Conservation (phyloP, 495 filamentous ascomycete species). For the Daldinia decipiens region DNA sequence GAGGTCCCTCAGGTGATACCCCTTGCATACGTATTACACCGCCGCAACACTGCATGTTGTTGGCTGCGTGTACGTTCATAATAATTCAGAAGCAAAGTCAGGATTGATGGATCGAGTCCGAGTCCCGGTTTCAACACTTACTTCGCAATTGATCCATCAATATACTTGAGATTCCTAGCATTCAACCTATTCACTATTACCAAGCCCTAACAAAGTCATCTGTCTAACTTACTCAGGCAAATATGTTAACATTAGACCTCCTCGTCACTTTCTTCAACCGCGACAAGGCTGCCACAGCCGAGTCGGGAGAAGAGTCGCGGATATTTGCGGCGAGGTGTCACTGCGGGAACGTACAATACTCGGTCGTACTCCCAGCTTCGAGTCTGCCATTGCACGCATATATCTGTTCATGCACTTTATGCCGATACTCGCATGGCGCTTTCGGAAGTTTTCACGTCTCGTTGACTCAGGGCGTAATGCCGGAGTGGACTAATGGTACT, state of each 20-base stretch:
- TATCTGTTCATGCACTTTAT: constrained; percentile 74
- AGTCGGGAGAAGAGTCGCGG: constrained; percentile 22
- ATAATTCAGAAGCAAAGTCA: not conserved
- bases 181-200: not conserved
- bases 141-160: not conserved
- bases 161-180: not conserved
- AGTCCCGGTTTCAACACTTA: not conserved
- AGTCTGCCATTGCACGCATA: constrained; percentile 53
- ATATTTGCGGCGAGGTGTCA: constrained; percentile 54
- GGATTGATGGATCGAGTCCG: no score
- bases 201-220: not conserved
- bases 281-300: constrained; percentile 5
- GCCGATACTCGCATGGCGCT: constrained; percentile 67
- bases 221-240: not conserved
- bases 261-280: constrained; percentile 24
- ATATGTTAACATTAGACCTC: not conserved
- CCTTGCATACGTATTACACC: not conserved
- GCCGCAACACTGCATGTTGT: not conserved
- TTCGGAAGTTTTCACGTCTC: constrained; percentile 64
- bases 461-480: constrained; percentile 46
- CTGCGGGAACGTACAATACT: constrained; percentile 53
- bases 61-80: not conserved
- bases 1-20: not conserved
- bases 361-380: constrained; percentile 46
- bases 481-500: constrained; percentile 49